Evolutionary conservation across 192 early-diverging fungal species (phyloP), one percentile per base, ranked within the genome.

Genomic region (Helicostylum pulchrum): DNA sequence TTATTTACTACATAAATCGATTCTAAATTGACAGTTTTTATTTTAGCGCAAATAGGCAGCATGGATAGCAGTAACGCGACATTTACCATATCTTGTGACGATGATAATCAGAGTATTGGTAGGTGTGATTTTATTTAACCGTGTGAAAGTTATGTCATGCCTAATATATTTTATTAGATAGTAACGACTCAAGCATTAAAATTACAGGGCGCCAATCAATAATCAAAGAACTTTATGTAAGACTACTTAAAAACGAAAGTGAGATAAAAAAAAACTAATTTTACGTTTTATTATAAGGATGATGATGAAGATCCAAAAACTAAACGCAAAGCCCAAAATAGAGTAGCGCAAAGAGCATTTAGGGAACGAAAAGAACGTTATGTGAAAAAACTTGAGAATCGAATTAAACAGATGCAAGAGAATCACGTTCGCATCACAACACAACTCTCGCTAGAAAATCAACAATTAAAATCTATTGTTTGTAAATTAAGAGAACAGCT

Each of bases 341-440:
- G 73, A 51, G 59, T 53, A 3, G 73, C 73, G 31, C 73, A 75
- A 63, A 56, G 68, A 36, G 70, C 70, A 6, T 72, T 72, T 30
- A 58, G 93, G 49, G 92, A 95, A 67, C 87, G 93, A 59, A 91
- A 90, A 62, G 87, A 92, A 66, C 83, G 83, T 54, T 91, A 95
- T 69, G 85, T 94, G 7, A 85, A 88, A 69, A 79, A 86, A 15
- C 82, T 95, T 2, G 92, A 95, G 74, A 83, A 80, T 32, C 79
- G 82, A 48, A 87, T 92, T 57, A 83, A 87, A 64, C 84, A 84
- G 43, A 78, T 90, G 8, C 82, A 89, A 46, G 82, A 85, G 34
- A 44, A 32, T 2, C 78, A 84, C 17, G 66, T 78, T 34, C 66
- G 70, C 53, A 60, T 62, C 20, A 73, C 77, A 7, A 71, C 66